Evolutionary conservation across 176 grass and related monocot species (phyloP).

Genomic region (Olyra latifolia): DNA sequence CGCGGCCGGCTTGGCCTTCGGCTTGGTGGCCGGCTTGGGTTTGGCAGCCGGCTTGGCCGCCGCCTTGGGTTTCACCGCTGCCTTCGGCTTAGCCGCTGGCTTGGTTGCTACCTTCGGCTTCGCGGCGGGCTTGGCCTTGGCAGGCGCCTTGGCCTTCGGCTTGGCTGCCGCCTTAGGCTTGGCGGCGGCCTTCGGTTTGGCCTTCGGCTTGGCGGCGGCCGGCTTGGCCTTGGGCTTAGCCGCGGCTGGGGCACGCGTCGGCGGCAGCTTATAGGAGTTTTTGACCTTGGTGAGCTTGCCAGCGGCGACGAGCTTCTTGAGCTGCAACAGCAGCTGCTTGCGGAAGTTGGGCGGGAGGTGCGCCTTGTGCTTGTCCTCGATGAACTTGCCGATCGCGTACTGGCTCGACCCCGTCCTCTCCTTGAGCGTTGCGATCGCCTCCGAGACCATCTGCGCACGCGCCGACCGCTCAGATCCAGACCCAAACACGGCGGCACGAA

Average conservation of each 20-base stretch:
- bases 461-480: slow-evolving; percentile 23
- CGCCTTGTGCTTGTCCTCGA: slow-evolving; percentile 73
- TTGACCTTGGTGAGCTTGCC: slow-evolving; percentile 81
- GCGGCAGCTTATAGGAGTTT: slow-evolving; percentile 57
- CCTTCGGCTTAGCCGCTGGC: slow-evolving; percentile 1
- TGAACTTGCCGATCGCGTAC: slow-evolving; percentile 61
- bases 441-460: slow-evolving; percentile 61
- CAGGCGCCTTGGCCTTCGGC: not conserved
- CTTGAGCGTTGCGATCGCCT: slow-evolving; percentile 65
- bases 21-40: not conserved
- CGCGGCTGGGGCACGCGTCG: not conserved
- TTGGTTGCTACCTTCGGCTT: not conserved
- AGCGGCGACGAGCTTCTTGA: slow-evolving; percentile 60
- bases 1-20: not conserved
- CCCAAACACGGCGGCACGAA: too few relatives aligned
- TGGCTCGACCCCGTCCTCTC: slow-evolving; percentile 71
- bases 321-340: slow-evolving; percentile 54
- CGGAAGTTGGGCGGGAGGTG: slow-evolving; percentile 54
- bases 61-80: not conserved
- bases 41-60: not conserved
- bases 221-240: slow-evolving; percentile 27
- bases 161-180: not conserved
- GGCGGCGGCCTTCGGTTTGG: not conserved
- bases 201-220: not conserved
- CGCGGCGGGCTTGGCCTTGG: not conserved